These are phyloP conservation scores for Centella asiatica DNA, from an alignment of 129 eudicot species.

Conservation along the genomic window DNA sequence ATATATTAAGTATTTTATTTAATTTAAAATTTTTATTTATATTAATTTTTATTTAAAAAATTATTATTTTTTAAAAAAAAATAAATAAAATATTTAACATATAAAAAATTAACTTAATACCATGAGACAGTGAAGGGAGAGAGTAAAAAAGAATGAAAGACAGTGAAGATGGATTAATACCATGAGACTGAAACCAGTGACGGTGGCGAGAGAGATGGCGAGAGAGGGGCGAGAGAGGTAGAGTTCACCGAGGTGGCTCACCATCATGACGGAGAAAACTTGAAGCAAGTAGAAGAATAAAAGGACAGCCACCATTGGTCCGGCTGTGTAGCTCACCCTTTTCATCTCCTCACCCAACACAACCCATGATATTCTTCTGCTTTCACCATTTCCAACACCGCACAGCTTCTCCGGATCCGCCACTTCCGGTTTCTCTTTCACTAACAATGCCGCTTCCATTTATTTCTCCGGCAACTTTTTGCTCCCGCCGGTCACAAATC, in stretches of 20 bases:
- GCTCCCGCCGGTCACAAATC: no score
- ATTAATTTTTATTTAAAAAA: no score
- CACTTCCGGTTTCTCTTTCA: background rate
- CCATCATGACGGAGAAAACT: conserved; percentile 55
- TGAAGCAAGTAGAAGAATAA: conserved; percentile 45
- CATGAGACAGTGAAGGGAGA: background rate
- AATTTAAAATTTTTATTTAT: no score
- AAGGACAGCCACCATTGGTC: conserved; percentile 67
- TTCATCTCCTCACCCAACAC: conserved; percentile 36
- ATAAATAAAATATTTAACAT: no score
- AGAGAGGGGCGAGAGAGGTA: conserved; percentile 66
- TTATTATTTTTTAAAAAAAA: no score
- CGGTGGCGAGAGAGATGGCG: conserved; percentile 55
- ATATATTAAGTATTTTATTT: no score
- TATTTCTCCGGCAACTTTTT: no score
- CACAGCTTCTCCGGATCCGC: no score
- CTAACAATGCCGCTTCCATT: conserved; percentile 23
- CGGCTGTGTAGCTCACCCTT: conserved; percentile 49
- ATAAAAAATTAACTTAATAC: no score
- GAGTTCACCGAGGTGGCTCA: conserved; percentile 67
- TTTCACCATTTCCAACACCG: conserved; percentile 12
- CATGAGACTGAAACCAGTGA: conserved; percentile 66
- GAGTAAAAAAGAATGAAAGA: background rate
- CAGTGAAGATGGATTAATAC: conserved; percentile 14
- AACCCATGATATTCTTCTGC: conserved; percentile 19